These are phyloP conservation scores for Ganoderma boninense DNA, from an alignment of 1,284 basidiomycete genomes.

Conservation along the genomic window DNA sequence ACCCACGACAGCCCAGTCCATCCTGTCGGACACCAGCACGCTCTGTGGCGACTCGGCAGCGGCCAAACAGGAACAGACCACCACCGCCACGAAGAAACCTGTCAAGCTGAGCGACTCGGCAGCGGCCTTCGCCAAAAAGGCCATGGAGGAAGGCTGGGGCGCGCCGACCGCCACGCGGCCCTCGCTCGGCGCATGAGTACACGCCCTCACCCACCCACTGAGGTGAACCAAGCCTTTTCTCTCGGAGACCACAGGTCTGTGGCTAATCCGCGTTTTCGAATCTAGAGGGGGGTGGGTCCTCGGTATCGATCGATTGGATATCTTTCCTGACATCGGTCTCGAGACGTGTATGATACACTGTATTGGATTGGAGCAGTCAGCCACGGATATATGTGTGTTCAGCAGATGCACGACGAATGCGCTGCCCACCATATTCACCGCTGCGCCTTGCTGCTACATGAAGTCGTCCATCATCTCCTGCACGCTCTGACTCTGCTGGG, in stretches of 20 bases:
- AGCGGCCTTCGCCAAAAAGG: slow-evolving; percentile 28
- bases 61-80: not conserved
- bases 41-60: not conserved
- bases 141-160: slow-evolving; percentile 28
- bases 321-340: not conserved
- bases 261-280: not conserved
- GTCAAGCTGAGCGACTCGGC: slow-evolving; percentile 20
- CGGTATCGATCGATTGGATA: not conserved
- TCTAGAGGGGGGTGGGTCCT: not conserved
- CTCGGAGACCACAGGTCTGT: not conserved
- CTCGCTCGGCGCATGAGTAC: slow-evolving; percentile 23
- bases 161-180: slow-evolving; percentile 28
- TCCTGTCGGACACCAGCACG: slow-evolving; percentile 17
- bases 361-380: not conserved
- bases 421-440: not conserved
- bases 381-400: not conserved
- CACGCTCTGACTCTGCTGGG: slow-evolving; percentile 64
- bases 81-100: not conserved
- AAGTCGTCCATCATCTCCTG: slow-evolving; percentile 69
- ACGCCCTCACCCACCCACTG: too few species aligned
- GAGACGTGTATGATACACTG: not conserved
- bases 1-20: slow-evolving; percentile 11
- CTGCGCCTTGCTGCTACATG: slow-evolving; percentile 39
- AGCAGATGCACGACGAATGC: too few species aligned
- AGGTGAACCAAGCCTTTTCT: too few species aligned